phyloP scores from a whole-genome alignment of 805 yeast species.

The Clavispora asparagi region DNA sequence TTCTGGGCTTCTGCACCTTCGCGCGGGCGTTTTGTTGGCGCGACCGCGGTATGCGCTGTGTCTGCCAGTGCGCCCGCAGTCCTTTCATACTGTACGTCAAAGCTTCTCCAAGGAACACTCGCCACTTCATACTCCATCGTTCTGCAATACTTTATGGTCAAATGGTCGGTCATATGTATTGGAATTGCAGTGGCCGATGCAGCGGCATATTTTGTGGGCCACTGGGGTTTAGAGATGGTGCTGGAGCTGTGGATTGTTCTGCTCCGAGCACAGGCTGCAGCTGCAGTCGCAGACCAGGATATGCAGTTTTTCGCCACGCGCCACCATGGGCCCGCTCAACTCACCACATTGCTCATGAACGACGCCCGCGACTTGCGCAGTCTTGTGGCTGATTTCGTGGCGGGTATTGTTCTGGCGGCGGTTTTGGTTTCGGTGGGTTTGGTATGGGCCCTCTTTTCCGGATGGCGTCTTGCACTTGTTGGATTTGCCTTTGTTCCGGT shows the following conservation, averaged over 20 bases:
- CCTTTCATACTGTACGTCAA: not conserved
- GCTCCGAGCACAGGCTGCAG: constrained; percentile 48
- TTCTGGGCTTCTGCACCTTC: not conserved
- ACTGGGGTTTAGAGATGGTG: constrained; percentile 45
- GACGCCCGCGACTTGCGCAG: constrained; percentile 75
- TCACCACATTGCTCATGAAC: constrained; percentile 67
- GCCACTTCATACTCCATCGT: not conserved
- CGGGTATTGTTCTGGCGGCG: constrained; percentile 48
- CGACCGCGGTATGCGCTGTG: not conserved
- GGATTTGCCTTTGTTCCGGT: constrained; percentile 74
- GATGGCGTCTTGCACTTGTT: constrained; percentile 85
- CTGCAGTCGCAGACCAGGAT: constrained; percentile 46
- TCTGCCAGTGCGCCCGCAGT: not conserved
- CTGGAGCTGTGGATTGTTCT: constrained; percentile 65
- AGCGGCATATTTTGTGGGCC: constrained; percentile 44
- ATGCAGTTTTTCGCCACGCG: constrained; percentile 46
- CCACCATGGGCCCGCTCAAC: constrained; percentile 41
- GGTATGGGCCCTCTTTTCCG: constrained; percentile 70
- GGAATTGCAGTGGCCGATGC: constrained; percentile 65
- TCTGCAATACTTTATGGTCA: not conserved
- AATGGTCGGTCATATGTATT: constrained; percentile 67
- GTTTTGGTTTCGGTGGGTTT: constrained; percentile 56
- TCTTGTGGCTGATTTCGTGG: constrained; percentile 57
- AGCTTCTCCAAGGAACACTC: not conserved
- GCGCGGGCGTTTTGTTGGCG: not conserved